These are phyloP conservation scores for Combretum micranthum DNA, from an alignment of 345 rosid species.

Conservation along the genomic window DNA sequence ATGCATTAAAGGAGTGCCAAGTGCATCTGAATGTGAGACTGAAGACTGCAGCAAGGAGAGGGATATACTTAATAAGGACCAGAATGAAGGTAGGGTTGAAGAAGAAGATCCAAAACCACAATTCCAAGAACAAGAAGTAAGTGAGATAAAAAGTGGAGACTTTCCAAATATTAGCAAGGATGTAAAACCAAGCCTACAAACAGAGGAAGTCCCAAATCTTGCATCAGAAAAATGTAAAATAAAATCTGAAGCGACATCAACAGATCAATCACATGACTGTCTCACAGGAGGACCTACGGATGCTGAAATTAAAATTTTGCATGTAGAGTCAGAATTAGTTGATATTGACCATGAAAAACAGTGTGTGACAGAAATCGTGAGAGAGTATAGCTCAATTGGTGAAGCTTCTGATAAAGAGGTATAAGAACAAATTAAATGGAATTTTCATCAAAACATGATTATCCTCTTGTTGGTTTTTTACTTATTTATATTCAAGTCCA, in stretches of 20 bases:
- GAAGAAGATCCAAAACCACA: neutral
- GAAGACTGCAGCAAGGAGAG: too few species aligned
- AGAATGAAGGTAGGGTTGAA: neutral
- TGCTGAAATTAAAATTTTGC: conserved; percentile 1
- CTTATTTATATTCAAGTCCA: too few species aligned
- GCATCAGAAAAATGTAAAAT: conserved; percentile 5
- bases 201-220: neutral
- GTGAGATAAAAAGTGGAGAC: neutral
- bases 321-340: neutral
- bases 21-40: too few species aligned
- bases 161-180: neutral
- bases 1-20: too few species aligned
- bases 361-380: too few species aligned
- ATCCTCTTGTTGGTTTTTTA: too few species aligned
- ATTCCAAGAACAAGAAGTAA: neutral
- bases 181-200: neutral
- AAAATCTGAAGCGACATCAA: neutral
- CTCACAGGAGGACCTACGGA: neutral
- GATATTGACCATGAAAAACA: too few species aligned
- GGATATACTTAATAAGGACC: too few species aligned
- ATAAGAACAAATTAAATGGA: too few species aligned
- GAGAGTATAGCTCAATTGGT: too few species aligned
- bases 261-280: conserved; percentile 1
- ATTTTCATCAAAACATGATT: too few species aligned
- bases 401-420: too few species aligned